These are phyloP conservation scores for Alternaria gaisen DNA, from an alignment of 2,329 filamentous ascomycete species.

Conservation along the genomic window DNA sequence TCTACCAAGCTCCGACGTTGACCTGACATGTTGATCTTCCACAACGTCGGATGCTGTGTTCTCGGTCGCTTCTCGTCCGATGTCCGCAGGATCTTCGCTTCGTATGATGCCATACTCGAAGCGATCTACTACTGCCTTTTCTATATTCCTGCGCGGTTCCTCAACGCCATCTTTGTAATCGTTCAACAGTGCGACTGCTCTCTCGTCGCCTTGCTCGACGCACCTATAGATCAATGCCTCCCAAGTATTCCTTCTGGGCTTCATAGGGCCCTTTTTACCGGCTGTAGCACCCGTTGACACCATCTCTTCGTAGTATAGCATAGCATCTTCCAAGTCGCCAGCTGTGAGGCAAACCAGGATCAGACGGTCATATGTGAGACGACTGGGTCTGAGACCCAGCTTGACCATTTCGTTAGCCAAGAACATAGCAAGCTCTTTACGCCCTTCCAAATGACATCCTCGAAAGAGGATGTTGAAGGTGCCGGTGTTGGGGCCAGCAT, in stretches of 20 bases:
- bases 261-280: slow-evolving; percentile 8
- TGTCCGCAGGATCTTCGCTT: not conserved
- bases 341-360: slow-evolving; percentile 63
- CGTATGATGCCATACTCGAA: slow-evolving; percentile 23
- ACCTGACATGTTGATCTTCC: slow-evolving; percentile 7
- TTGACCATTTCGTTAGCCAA: slow-evolving; percentile 69
- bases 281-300: slow-evolving; percentile 22
- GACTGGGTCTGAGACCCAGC: slow-evolving; percentile 62
- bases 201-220: slow-evolving; percentile 22
- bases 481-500: slow-evolving; percentile 56
- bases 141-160: slow-evolving; percentile 19
- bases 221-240: slow-evolving; percentile 25
- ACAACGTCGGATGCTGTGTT: not conserved
- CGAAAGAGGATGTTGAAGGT: slow-evolving; percentile 70
- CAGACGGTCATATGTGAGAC: slow-evolving; percentile 69
- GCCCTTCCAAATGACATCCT: slow-evolving; percentile 54
- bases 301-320: slow-evolving; percentile 63
- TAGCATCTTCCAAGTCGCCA: slow-evolving; percentile 56
- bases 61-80: not conserved
- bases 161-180: slow-evolving; percentile 27
- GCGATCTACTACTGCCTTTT: slow-evolving; percentile 22
- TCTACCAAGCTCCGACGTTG: not conserved
- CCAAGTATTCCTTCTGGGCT: slow-evolving; percentile 30
- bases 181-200: slow-evolving; percentile 29
- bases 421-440: slow-evolving; percentile 67